Conservation (phyloP, 2,329 filamentous ascomycete genomes). For the Alternaria sp. region DNA sequence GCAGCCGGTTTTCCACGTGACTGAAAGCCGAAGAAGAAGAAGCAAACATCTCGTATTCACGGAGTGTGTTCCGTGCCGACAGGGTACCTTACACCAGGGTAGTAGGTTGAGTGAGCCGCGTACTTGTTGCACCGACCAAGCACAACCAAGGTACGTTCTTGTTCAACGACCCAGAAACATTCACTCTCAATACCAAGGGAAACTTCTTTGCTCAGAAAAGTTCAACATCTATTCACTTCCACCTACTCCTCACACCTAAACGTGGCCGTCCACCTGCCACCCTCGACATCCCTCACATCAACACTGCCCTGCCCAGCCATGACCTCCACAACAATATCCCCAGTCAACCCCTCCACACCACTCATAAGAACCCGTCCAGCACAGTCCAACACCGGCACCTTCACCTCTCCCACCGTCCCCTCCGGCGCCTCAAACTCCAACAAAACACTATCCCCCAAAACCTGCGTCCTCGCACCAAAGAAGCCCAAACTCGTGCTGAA, state of each 20-base stretch:
- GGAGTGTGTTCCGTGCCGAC: background rate
- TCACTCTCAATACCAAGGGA: background rate
- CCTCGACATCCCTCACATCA: conserved; percentile 26
- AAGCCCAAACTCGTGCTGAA: conserved; percentile 51
- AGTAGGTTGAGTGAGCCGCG: background rate
- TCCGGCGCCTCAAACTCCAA: conserved; percentile 43
- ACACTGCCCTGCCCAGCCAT: conserved; percentile 24
- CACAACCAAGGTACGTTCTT: background rate
- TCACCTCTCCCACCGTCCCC: conserved; percentile 44
- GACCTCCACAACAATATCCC: conserved; percentile 30
- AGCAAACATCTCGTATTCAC: conserved; percentile 4
- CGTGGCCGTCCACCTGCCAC: conserved; percentile 36
- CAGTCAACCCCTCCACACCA: conserved; percentile 26
- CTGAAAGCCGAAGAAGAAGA: conserved; percentile 1
- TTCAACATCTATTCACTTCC: background rate
- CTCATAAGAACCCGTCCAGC: conserved; percentile 33
- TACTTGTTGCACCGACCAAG: background rate
- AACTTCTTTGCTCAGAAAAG: background rate
- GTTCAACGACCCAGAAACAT: background rate
- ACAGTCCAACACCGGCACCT: conserved; percentile 33
- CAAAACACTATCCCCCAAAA: conserved; percentile 26
- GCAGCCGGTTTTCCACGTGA: background rate
- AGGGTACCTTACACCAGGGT: conserved; percentile 2
- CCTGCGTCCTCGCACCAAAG: conserved; percentile 46
- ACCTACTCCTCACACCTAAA: conserved; percentile 22